These are phyloP conservation scores for Croton setiger DNA, from an alignment of 441 rosid species.

Conservation along the genomic window DNA sequence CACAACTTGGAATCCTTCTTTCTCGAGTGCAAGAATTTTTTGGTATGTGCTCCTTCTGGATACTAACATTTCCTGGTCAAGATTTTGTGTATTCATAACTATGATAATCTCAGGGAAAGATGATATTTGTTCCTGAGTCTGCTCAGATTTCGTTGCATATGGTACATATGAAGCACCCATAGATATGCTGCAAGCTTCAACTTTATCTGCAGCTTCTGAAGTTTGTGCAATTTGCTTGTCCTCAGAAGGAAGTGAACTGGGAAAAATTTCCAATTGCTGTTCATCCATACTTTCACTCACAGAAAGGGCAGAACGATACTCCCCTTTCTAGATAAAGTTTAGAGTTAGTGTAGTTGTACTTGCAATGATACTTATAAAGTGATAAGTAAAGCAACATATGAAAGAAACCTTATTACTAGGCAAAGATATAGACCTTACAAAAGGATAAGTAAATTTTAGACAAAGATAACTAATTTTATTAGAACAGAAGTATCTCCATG, in stretches of 20 bases:
- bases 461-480: conserved; percentile 1
- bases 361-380: conserved; percentile 9
- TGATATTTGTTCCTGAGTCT: conserved; percentile 28
- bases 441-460: background rate
- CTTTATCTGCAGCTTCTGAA: conserved; percentile 37
- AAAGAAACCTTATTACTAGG: background rate
- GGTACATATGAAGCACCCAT: conserved; percentile 28
- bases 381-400: conserved; percentile 12
- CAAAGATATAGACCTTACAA: background rate
- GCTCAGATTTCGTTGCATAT: conserved; percentile 33
- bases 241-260: conserved; percentile 42
- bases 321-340: conserved; percentile 38
- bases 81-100: conserved; percentile 73
- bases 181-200: conserved; percentile 37
- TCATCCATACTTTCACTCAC: conserved; percentile 24
- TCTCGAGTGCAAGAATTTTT: conserved; percentile 79
- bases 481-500: background rate
- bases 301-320: conserved; percentile 24
- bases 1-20: conserved; percentile 78
- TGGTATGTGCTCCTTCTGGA: conserved; percentile 87
- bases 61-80: conserved; percentile 75
- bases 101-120: conserved; percentile 43
- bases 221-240: conserved; percentile 26
- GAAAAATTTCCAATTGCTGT: conserved; percentile 39
- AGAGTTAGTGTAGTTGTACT: conserved; percentile 11